Conservation (phyloP, 495 filamentous ascomycete species). For the Hapsidospora chrysogenum region DNA sequence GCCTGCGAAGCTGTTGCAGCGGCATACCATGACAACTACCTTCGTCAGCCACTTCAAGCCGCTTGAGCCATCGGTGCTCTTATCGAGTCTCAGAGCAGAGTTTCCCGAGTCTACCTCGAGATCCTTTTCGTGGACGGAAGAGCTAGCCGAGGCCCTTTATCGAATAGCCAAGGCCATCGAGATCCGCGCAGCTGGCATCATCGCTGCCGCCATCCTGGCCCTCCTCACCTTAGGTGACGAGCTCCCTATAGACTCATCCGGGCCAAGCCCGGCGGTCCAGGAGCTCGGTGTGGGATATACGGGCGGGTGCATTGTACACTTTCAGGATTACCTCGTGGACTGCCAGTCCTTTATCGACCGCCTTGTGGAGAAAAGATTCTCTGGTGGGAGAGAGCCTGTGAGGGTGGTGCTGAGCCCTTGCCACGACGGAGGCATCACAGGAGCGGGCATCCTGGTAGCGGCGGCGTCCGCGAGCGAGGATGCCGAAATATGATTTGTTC, state of each 20-base stretch:
- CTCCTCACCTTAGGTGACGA: constrained; percentile 51
- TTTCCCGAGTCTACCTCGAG: constrained; percentile 29
- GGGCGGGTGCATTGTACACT: constrained; percentile 61
- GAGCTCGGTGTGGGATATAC: constrained; percentile 65
- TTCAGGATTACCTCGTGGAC: constrained; percentile 53
- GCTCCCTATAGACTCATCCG: constrained; percentile 19
- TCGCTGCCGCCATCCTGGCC: constrained; percentile 54
- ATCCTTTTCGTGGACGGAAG: constrained; percentile 41
- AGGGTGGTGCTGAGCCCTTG: constrained; percentile 50
- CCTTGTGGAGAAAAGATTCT: constrained; percentile 32
- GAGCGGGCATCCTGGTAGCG: constrained; percentile 52
- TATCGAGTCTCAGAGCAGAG: constrained; percentile 32
- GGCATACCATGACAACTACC: constrained; percentile 54
- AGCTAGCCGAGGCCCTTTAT: constrained; percentile 36
- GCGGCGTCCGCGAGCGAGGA: constrained; percentile 6
- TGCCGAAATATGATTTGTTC: not conserved
- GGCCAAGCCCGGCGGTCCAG: not conserved
- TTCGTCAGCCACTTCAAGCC: constrained; percentile 52
- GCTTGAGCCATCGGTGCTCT: constrained; percentile 26
- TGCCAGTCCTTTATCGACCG: constrained; percentile 51
- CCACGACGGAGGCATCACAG: constrained; percentile 60
- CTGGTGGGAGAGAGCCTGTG: constrained; percentile 33
- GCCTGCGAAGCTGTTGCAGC: constrained; percentile 40
- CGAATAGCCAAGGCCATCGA: constrained; percentile 48
- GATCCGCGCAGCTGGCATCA: constrained; percentile 50